phyloP scores from a whole-genome alignment of 2,329 filamentous ascomycete genomes.

The Aspergillus niger region DNA sequence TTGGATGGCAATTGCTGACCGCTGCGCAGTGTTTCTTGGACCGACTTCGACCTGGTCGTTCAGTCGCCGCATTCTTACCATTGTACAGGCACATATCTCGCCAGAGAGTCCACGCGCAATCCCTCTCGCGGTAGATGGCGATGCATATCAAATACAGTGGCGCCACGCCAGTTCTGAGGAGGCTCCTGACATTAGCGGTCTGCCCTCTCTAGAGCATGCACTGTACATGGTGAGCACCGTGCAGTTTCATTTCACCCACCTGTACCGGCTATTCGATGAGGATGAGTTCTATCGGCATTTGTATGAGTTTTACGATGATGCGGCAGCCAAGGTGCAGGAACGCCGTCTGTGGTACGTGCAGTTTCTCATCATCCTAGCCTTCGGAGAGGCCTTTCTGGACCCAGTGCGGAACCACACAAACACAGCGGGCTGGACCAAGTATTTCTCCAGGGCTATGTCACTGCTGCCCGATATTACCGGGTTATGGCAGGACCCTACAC shows the following conservation, averaged over 20 bases:
- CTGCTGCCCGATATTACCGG: slow-evolving; percentile 44
- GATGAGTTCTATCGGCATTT: slow-evolving; percentile 48
- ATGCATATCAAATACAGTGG: slow-evolving; percentile 53
- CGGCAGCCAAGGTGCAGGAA: slow-evolving; percentile 27
- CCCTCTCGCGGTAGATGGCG: slow-evolving; percentile 51
- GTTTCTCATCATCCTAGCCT: slow-evolving; percentile 53
- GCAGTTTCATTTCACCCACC: slow-evolving; percentile 57
- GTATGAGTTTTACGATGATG: slow-evolving; percentile 42
- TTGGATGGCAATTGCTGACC: neutral
- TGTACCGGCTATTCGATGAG: slow-evolving; percentile 58
- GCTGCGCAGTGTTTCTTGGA: slow-evolving; percentile 50
- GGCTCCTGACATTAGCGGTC: slow-evolving; percentile 32
- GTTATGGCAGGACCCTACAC: slow-evolving; percentile 44
- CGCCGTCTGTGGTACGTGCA: slow-evolving; percentile 53
- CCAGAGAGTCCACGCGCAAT: slow-evolving; percentile 39
- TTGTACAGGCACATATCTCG: slow-evolving; percentile 51
- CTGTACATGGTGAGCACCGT: slow-evolving; percentile 58
- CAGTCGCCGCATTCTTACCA: slow-evolving; percentile 49
- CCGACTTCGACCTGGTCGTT: slow-evolving; percentile 60
- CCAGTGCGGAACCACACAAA: slow-evolving; percentile 36
- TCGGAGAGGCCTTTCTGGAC: slow-evolving; percentile 54
- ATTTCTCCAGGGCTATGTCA: slow-evolving; percentile 47
- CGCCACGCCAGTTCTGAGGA: slow-evolving; percentile 41
- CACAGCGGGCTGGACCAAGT: slow-evolving; percentile 47
- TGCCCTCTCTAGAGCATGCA: slow-evolving; percentile 55